phyloP scores from a whole-genome alignment of 2,329 filamentous ascomycete genomes.

The Botrytis tulipae region DNA sequence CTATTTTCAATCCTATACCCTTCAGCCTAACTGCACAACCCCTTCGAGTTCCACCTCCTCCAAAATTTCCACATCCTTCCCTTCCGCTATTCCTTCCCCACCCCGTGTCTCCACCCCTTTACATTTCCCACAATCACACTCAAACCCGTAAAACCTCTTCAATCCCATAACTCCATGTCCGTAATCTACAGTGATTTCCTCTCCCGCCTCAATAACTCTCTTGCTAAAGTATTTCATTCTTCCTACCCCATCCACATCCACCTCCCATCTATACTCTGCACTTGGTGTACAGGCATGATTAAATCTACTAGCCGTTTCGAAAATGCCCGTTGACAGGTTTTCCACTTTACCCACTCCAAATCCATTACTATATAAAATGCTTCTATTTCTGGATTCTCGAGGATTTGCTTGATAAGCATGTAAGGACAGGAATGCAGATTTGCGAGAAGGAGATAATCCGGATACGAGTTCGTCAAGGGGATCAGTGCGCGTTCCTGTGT shows the following conservation, averaged over 20 bases:
- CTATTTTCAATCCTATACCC: neutral
- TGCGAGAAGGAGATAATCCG: conserved; percentile 23
- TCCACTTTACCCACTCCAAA: conserved; percentile 26
- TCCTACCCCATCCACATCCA: conserved; percentile 19
- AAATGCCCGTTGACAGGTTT: conserved; percentile 27
- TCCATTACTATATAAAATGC: conserved; percentile 33
- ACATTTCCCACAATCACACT: conserved; percentile 31
- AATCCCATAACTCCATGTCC: conserved; percentile 27
- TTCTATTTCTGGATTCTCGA: conserved; percentile 24
- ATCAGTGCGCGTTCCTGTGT: conserved; percentile 26
- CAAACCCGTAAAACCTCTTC: conserved; percentile 34
- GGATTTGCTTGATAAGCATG: conserved; percentile 23
- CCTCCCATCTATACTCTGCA: conserved; percentile 28
- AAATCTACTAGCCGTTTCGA: conserved; percentile 28
- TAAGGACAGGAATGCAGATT: conserved; percentile 25
- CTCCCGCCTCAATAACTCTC: conserved; percentile 28
- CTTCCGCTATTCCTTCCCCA: neutral
- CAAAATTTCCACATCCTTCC: neutral
- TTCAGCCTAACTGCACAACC: neutral
- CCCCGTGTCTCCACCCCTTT: neutral
- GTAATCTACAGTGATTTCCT: conserved; percentile 36
- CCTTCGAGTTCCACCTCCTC: neutral
- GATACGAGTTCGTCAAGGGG: conserved; percentile 25
- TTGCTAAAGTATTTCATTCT: conserved; percentile 31
- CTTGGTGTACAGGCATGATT: conserved; percentile 31